Percentiles rank a stretch among this genome's conserved stretches.
Conservation (phyloP, 2,329 filamentous ascomycete genomes). For the Claviceps spartinae region DNA sequence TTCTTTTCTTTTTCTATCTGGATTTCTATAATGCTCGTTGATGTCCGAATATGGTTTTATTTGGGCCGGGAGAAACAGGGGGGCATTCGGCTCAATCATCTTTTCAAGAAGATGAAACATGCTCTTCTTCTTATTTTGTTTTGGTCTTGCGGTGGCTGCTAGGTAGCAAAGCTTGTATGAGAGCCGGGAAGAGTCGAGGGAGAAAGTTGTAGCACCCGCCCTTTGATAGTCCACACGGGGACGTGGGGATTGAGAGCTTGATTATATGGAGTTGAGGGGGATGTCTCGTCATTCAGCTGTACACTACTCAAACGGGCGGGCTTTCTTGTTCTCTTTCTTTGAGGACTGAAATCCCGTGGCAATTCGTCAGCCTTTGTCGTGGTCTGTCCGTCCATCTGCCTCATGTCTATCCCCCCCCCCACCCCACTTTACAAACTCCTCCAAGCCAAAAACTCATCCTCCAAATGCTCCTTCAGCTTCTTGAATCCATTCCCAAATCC, state of each 20-base stretch:
- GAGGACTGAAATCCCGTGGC: not conserved
- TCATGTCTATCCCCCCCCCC: not conserved
- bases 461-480: constrained; percentile 61
- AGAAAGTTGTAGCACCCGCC: too few relatives aligned
- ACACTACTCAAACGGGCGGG: not conserved
- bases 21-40: not conserved
- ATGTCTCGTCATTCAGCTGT: not conserved
- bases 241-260: not conserved
- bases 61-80: not conserved
- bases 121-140: too few relatives aligned
- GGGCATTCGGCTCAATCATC: too few relatives aligned
- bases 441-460: constrained; percentile 64
- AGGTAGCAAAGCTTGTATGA: not conserved
- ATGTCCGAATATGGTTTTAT: too few relatives aligned
- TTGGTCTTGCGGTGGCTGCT: not conserved
- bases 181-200: not conserved
- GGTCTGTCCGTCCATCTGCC: not conserved
- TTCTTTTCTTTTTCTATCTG: not conserved
- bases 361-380: not conserved
- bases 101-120: too few relatives aligned
- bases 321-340: not conserved
- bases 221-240: not conserved
- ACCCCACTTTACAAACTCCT: constrained; percentile 46
- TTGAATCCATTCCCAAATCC: constrained; percentile 64
- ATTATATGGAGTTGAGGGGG: not conserved